Percentiles rank a stretch among this genome's conserved stretches.
These are phyloP conservation scores for Polyporus arcularius DNA, from an alignment of 768 basidiomycete genomes.

Conservation along the genomic window DNA sequence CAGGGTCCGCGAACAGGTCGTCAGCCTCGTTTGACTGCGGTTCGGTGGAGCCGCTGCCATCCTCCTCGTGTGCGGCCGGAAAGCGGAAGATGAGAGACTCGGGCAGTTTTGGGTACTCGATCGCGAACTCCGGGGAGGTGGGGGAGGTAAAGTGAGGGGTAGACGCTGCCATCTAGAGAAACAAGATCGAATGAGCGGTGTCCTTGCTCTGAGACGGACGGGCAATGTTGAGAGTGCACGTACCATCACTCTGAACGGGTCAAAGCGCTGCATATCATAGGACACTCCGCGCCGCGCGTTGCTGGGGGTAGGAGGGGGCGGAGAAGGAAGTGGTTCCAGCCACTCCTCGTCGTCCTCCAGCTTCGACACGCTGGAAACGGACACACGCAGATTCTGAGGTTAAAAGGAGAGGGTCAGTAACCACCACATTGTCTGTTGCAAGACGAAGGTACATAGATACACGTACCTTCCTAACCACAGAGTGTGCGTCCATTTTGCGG, in stretches of 20 bases:
- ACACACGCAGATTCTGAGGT: not conserved
- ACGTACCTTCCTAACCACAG: constrained; percentile 1
- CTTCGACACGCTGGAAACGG: not conserved
- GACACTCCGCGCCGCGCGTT: not conserved
- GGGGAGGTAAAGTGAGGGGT: constrained; percentile 3
- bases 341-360: constrained; percentile 1
- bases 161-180: not conserved
- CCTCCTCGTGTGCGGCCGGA: not conserved
- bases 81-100: not conserved
- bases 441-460: not conserved
- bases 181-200: not conserved
- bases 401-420: too few relatives aligned
- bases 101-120: not conserved
- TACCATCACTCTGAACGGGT: constrained; percentile 10
- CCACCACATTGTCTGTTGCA: too few relatives aligned
- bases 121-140: not conserved
- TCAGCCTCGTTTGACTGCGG: constrained; percentile 3
- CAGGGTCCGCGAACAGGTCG: not conserved
- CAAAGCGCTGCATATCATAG: constrained; percentile 10
- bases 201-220: not conserved
- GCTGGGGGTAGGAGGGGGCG: constrained; percentile 9
- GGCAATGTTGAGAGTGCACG: not conserved
- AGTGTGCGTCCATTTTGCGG: constrained; percentile 1
- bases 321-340: constrained; percentile 1
- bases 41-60: not conserved